phyloP scores from a whole-genome alignment of 768 basidiomycete genomes.

The Rhodosporidiobolus odoratus region DNA sequence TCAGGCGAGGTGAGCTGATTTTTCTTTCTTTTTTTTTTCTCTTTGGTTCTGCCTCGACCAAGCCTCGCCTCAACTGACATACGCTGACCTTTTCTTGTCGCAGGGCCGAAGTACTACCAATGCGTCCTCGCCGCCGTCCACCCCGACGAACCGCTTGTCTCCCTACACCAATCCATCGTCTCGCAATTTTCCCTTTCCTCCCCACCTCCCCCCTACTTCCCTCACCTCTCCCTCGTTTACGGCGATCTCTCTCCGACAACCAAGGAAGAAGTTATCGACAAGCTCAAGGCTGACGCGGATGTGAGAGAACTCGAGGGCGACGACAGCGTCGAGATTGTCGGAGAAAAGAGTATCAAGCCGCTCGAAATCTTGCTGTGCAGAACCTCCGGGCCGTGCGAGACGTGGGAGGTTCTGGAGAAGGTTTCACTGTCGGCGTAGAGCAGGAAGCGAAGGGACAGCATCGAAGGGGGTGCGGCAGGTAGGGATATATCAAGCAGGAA shows the following conservation, averaged over 20 bases:
- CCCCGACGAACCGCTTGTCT: background rate
- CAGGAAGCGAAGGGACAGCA: background rate
- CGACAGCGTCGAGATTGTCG: background rate
- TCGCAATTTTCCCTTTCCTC: background rate
- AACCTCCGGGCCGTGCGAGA: background rate
- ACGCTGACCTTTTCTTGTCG: background rate
- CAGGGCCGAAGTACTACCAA: conserved; percentile 4
- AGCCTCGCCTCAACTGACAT: background rate
- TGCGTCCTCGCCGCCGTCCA: conserved; percentile 15
- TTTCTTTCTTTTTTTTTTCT: background rate
- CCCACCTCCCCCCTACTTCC: conserved; percentile 14
- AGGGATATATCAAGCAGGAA: too few species aligned
- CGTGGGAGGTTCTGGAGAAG: conserved; percentile 7
- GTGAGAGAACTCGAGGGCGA: background rate
- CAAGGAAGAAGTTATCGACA: background rate
- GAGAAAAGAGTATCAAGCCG: background rate
- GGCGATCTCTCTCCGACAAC: background rate
- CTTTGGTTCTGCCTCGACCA: too few species aligned
- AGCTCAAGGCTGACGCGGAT: background rate
- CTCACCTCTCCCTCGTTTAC: conserved; percentile 22
- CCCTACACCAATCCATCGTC: conserved; percentile 8
- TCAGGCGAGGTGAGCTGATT: background rate
- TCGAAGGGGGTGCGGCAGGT: too few species aligned
- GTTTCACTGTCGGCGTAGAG: background rate
- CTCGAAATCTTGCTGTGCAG: background rate